phyloP scores from a whole-genome alignment of 73 alveolate species.

The Blepharisma japonicum region DNA sequence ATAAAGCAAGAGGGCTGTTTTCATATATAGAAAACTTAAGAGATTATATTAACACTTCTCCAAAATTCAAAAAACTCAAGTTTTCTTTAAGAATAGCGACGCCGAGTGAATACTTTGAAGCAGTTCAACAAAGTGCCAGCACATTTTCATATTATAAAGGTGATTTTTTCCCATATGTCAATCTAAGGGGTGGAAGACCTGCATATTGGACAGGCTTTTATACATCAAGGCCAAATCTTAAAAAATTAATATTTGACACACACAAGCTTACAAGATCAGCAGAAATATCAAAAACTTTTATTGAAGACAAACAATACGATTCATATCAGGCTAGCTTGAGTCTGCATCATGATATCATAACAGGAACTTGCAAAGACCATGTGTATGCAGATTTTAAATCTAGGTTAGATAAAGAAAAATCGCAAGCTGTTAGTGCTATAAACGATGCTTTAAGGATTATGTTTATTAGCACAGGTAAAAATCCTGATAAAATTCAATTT shows the following conservation, averaged over 20 bases:
- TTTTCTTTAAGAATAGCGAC: not conserved
- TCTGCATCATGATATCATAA: not conserved
- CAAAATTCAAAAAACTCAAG: not conserved
- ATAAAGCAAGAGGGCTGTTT: not conserved
- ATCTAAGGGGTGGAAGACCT: not conserved
- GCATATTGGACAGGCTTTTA: slow-evolving; percentile 16
- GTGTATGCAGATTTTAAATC: not conserved
- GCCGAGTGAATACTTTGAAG: slow-evolving; percentile 20
- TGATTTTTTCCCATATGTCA: slow-evolving; percentile 12
- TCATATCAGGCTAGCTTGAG: not conserved
- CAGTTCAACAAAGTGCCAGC: not conserved
- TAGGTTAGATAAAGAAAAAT: not conserved
- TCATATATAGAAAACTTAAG: not conserved
- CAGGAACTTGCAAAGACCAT: not conserved
- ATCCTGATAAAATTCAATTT: not conserved
- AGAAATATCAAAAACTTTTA: not conserved
- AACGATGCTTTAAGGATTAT: not conserved
- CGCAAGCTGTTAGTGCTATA: not conserved
- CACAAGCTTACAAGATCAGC: slow-evolving; percentile 7
- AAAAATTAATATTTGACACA: not conserved
- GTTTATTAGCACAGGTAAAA: not conserved
- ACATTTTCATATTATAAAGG: not conserved
- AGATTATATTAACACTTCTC: not conserved
- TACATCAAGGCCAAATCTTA: slow-evolving; percentile 6
- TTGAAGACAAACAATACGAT: not conserved